Base-by-base conservation (phyloP, 345 rosid genomes). In the Brassica rapa region DNA sequence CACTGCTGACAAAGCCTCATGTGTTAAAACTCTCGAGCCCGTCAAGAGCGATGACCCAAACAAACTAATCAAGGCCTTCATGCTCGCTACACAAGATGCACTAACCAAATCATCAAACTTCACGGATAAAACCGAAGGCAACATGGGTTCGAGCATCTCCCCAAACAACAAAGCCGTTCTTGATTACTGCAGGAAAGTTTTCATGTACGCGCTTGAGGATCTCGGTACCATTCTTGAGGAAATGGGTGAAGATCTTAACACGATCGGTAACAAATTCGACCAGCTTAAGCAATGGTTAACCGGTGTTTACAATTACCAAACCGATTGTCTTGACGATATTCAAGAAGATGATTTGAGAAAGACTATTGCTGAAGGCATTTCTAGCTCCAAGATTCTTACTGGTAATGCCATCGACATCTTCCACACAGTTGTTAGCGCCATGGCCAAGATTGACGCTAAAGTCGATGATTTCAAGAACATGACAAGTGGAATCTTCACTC, bases 381-480 rank as follows among this genome's bases (percentile, higher is more conserved):
- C 56, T 8, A 70, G 82, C 46, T 80, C 87, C 62, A 86, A 72
- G 32, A 15, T 85, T 51, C 79, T 85, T 21, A 84, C 89, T 0
- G 66, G 89, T 60, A 90, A 89, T 27, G 91, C 89, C n/a, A 83
- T 93, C 12, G 85, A 87, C 5, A 87, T 87, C 63, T 55, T 91
- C 11, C 68, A 81, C 1, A 82, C 72, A 6, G 70, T 90, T 41
- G 61, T 81, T 6, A 57, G 80, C 8, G 66, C 85, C 30, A 85
- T 91, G 73, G 63, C 81, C 1, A 60, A 73, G 43, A 60, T 86
- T 53, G 65, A 81, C 80, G 8, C 71, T 49, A 76, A 86, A 71
- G 51, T 27, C 1, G 62, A 71, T 5, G 74, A 66, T 0, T 68
- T 77, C 30, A 80, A 80, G 62, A 80, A 80, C 79, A 62, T 74